Evolutionary conservation across 768 basidiomycete genomes (phyloP).

Genomic region (Rhizopogon salebrosus): DNA sequence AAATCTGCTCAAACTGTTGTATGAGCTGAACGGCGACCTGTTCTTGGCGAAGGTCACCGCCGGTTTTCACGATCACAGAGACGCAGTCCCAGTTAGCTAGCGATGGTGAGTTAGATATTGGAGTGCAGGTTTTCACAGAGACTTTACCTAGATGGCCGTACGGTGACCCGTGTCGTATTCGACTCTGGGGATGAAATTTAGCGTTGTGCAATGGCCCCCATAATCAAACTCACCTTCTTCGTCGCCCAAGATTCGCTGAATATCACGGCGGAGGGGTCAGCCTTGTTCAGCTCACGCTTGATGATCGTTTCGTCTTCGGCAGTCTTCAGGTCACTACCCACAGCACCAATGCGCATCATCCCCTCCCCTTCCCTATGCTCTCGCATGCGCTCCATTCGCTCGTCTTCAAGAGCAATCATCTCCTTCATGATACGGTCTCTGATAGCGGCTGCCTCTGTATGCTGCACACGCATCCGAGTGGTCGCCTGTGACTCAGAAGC

Average conservation of each 20-base stretch:
- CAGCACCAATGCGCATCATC: conserved; percentile 52
- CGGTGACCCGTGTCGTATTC: conserved; percentile 89
- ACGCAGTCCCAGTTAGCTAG: conserved; percentile 82
- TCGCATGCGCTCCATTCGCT: conserved; percentile 91
- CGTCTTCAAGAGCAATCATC: conserved; percentile 95
- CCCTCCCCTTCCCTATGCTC: conserved; percentile 63
- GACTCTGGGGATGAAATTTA: conserved; percentile 42
- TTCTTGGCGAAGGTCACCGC: conserved; percentile 93
- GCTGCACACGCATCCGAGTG: conserved; percentile 68
- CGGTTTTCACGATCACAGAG: conserved; percentile 98
- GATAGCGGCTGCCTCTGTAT: conserved; percentile 83
- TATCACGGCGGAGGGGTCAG: conserved; percentile 91
- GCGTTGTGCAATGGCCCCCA: conserved; percentile 3
- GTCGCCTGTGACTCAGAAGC: conserved; percentile 26
- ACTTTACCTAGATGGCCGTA: conserved; percentile 86
- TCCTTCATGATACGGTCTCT: conserved; percentile 96
- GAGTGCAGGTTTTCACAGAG: background rate
- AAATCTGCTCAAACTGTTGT: conserved; percentile 87
- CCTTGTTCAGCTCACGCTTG: conserved; percentile 86
- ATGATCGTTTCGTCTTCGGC: conserved; percentile 94
- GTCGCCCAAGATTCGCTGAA: conserved; percentile 93
- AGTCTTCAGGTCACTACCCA: conserved; percentile 53
- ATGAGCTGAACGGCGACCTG: conserved; percentile 96
- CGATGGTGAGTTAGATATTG: background rate
- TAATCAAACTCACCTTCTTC: conserved; percentile 64